These are phyloP conservation scores for Inosperma sp. DNA, from an alignment of 768 basidiomycete species.

Conservation along the genomic window DNA sequence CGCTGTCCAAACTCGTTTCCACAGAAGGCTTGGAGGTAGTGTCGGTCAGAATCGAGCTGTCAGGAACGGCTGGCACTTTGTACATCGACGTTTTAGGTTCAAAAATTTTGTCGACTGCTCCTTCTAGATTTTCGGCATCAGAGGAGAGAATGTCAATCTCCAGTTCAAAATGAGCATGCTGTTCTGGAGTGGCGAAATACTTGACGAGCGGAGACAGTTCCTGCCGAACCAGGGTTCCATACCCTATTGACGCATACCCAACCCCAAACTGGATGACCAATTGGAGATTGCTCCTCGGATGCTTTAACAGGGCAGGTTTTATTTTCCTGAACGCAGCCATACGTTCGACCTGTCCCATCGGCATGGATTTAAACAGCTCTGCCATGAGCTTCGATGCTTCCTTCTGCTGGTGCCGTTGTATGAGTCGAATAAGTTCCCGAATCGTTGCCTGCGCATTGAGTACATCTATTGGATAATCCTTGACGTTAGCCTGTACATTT, in stretches of 20 bases:
- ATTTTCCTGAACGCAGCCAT: constrained; percentile 16
- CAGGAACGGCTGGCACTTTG: not conserved
- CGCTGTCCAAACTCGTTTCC: not conserved
- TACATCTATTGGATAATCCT: constrained; percentile 21
- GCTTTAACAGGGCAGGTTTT: constrained; percentile 13
- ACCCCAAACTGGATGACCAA: constrained; percentile 41
- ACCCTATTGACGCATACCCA: constrained; percentile 46
- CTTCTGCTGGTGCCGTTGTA: constrained; percentile 25
- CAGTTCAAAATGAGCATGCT: constrained; percentile 16
- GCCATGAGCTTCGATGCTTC: constrained; percentile 23
- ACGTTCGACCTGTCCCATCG: not conserved
- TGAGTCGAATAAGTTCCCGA: constrained; percentile 22
- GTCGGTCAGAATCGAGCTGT: not conserved
- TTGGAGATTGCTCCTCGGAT: constrained; percentile 32
- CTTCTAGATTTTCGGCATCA: not conserved
- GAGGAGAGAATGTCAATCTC: constrained; percentile 7
- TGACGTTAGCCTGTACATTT: not conserved
- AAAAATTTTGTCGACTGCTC: not conserved
- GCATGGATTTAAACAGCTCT: constrained; percentile 13
- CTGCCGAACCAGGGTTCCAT: constrained; percentile 21
- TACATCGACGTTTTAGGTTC: not conserved
- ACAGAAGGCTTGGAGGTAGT: too few relatives aligned
- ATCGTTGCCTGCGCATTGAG: constrained; percentile 17
- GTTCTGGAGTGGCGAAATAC: constrained; percentile 7
- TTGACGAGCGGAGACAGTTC: constrained; percentile 25